Percentiles rank a stretch among this genome's conserved stretches.
These are phyloP conservation scores for Monoraphidium neglectum DNA, from an alignment of 139 green algal genomes.

Conservation along the genomic window DNA sequence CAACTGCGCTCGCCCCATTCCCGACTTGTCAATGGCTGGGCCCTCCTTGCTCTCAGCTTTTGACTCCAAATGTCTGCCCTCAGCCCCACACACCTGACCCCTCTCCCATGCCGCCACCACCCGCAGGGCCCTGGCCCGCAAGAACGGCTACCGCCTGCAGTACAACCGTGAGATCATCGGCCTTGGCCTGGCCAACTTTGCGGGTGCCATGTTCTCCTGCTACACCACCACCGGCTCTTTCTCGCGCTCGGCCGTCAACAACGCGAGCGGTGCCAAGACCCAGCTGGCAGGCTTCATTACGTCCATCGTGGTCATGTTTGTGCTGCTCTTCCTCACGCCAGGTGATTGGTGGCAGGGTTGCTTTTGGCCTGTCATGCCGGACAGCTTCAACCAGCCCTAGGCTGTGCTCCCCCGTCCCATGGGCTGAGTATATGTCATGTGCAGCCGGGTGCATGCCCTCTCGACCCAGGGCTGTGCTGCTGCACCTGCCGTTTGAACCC, in stretches of 20 bases:
- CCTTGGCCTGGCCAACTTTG: conserved; percentile 80
- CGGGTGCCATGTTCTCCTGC: conserved; percentile 73
- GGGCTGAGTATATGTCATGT: conserved; percentile 57
- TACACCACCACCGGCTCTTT: conserved; percentile 88
- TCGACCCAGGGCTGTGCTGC: no score
- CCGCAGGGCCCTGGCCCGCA: conserved; percentile 11
- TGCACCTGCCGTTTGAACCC: no score
- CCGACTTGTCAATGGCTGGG: no score
- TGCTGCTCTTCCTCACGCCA: conserved; percentile 39
- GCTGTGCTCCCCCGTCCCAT: conserved; percentile 49
- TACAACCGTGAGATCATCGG: conserved; percentile 82
- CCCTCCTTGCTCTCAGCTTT: neutral
- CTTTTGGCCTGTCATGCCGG: no score
- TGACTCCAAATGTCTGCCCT: neutral
- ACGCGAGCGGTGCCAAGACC: conserved; percentile 54
- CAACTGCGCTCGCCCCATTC: no score
- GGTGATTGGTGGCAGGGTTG: neutral
- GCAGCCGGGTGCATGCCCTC: conserved; percentile 79
- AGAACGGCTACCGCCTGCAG: conserved; percentile 71
- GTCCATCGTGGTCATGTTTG: conserved; percentile 52
- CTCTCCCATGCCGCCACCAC: no score
- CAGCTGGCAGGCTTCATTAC: conserved; percentile 49
- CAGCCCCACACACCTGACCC: no score
- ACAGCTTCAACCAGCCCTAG: no score
- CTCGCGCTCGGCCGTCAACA: conserved; percentile 44